Evolutionary conservation across 257 asterid species (phyloP).

Genomic region (Verbena officinalis): DNA sequence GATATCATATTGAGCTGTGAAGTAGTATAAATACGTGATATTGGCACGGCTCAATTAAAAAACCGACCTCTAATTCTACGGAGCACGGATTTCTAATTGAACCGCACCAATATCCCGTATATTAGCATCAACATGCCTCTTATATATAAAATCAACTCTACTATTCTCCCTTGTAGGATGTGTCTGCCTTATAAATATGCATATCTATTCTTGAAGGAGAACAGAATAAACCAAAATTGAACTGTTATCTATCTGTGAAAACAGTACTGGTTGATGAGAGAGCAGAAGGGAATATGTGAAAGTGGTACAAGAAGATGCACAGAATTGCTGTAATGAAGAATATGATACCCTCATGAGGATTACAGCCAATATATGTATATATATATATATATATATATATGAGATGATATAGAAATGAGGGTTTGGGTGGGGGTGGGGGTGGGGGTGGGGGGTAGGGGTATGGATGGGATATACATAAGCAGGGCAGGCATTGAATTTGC

Average conservation of each 20-base stretch:
- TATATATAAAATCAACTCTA: slow-evolving; percentile 16
- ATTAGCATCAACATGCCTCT: slow-evolving; percentile 15
- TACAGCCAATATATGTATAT: slow-evolving; percentile 19
- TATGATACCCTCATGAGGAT: slow-evolving; percentile 21
- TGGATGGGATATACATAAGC: slow-evolving; percentile 26
- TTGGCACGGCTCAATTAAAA: slow-evolving; percentile 99
- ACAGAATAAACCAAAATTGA: slow-evolving; percentile 6
- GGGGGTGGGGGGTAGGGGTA: slow-evolving; percentile 19
- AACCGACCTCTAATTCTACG: slow-evolving; percentile 48
- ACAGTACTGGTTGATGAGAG: slow-evolving; percentile 3
- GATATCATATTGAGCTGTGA: not conserved
- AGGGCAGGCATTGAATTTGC: slow-evolving; percentile 59
- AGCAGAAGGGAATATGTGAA: slow-evolving; percentile 26
- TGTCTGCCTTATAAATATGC: slow-evolving; percentile 10
- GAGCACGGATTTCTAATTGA: slow-evolving; percentile 83
- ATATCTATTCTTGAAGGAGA: not conserved
- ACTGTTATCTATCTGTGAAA: slow-evolving; percentile 12
- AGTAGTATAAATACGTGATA: slow-evolving; percentile 60
- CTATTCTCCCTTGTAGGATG: not conserved
- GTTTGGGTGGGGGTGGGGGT: slow-evolving; percentile 21
- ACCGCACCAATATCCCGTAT: slow-evolving; percentile 95
- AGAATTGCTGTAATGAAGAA: slow-evolving; percentile 22
- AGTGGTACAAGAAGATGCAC: not conserved
- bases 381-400: slow-evolving; percentile 27
- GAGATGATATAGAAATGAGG: not conserved